Conservation (phyloP, 371 early-diverging fungal species). For the Blastocladiella emersonii region DNA sequence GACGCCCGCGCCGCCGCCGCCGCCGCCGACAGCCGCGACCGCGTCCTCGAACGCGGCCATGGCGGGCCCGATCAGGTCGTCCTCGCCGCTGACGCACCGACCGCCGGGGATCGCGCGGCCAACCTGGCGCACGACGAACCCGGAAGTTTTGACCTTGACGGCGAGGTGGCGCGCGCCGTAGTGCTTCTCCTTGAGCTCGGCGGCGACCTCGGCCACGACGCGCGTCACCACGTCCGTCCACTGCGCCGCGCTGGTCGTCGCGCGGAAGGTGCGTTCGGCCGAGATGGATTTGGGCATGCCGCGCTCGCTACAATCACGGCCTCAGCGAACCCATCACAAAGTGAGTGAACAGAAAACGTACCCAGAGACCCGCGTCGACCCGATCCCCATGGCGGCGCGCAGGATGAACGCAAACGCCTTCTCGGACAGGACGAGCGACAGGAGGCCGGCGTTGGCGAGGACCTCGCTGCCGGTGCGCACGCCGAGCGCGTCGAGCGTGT, state of each 20-base stretch:
- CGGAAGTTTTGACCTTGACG: neutral
- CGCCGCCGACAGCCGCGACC: neutral
- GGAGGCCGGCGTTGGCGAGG: neutral
- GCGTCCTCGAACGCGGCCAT: neutral
- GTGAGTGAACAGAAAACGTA: neutral
- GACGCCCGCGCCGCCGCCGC: neutral
- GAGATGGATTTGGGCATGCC: slow-evolving; percentile 1
- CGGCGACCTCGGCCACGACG: neutral
- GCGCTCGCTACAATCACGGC: neutral
- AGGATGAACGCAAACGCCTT: neutral
- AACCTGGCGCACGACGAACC: neutral
- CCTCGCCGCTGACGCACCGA: neutral
- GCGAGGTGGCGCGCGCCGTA: neutral
- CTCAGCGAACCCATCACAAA: neutral
- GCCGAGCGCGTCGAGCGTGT: neutral
- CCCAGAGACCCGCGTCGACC: neutral
- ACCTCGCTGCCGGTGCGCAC: neutral
- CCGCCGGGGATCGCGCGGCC: neutral
- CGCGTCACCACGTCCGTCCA: neutral
- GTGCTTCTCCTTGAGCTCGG: neutral
- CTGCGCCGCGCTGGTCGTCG: neutral
- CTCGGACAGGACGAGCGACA: neutral
- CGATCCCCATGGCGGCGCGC: neutral
- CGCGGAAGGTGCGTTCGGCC: neutral
- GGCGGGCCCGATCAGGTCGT: neutral